Evolutionary conservation across 495 filamentous ascomycete genomes (phyloP), one percentile per base, ranked within the genome.

Genomic region (Chaetomidium leptoderma): DNA sequence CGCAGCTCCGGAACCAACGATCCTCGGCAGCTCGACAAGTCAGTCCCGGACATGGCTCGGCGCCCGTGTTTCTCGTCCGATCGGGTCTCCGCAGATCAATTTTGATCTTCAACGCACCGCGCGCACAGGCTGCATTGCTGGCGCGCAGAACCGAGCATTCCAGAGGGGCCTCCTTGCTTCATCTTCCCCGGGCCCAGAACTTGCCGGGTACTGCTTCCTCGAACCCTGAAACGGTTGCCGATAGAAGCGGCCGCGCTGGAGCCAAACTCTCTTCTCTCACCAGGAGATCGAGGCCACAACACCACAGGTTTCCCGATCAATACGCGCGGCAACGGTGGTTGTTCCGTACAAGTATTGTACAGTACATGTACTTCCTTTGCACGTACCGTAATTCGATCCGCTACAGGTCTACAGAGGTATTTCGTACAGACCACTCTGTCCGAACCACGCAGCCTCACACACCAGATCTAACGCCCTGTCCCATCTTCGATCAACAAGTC

Each of bases 181-280:
- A 0, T n/a, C 21, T n/a, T 30, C 6, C 5, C n/a, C 19, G 30
- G 27, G 30, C 1, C n/a, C 6, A 3, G 48, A 21, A 39, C 24
- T 24, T 53, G 37, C 42, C 57, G 57, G 57, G 57, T 59, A 59
- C 57, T 33, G 49, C 24, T 53, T 29, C 57, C 57, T 40, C 42
- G 23, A 9, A 10, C 16, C 30, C 17, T 42, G 43, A 59, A 54
- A 53, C 50, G 57, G 42, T 6, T 13, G 39, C 50, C 51, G 11
- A 43, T 16, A 10, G 37, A 52, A 26, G 33, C 19, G 17, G 16
- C 14, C 36, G n/a, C 14, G n/a, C 36, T 1, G 7, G 36, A 19
- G n/a, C 7, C 14, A 19, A 8, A 6, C 35, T 16, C 16, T 33
- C 11, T 33, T 33, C 6, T 33, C 6, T n/a, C n/a, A n/a, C n/a